Evolutionary conservation across 208 protist genomes (phyloP), one percentile per base, ranked within the genome.

Genomic region (Crithidia bombi): DNA sequence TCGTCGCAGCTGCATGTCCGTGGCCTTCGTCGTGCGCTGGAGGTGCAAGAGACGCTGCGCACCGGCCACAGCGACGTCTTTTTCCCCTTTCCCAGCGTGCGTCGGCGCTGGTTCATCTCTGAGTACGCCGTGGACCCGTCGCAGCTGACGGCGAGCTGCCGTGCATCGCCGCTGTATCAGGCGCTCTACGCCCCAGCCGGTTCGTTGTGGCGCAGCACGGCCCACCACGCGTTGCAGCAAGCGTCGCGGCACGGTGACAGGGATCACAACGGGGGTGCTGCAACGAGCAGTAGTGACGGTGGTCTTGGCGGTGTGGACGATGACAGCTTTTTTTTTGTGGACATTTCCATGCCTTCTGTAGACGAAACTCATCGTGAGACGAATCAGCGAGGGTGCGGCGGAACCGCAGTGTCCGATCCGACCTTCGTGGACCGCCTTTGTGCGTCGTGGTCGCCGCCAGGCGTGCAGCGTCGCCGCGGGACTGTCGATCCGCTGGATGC

Each of bases 1-100:
- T n/a, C 49, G 2, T 19, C 21, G 0, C 19, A 28, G 0, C 33
- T 26, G 30, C 51, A 64, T 4, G 44, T 28, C 12, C 23, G 14
- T 19, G 33, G 58, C 26, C 58, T 92, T 46, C 41, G 62, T 28
- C 70, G 46, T 23, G 81, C 75, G 0, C 55, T 73, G 56, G 73
- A 78, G 47, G 57, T 73, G 35, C 46, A 84, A 46, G 47, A 74
- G 64, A 93, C 84, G 33, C 46, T 77, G 52, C 52, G 67, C 26
- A 68, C 74, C 21, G 88, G 57, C 15, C 89, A 96, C 67, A 64
- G 65, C 25, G 91, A 96, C 57, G 79, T 86, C 41, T 93, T 91
- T 54, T 87, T 96, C 36, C 91, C 91, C 3, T 96, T 96, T 41
- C 73, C 72, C 11, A 76, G 75, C 10, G 83, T 87, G 25, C 82